These are phyloP conservation scores for Hyaloscypha finlandica DNA, from an alignment of 495 filamentous ascomycete species.

Conservation along the genomic window DNA sequence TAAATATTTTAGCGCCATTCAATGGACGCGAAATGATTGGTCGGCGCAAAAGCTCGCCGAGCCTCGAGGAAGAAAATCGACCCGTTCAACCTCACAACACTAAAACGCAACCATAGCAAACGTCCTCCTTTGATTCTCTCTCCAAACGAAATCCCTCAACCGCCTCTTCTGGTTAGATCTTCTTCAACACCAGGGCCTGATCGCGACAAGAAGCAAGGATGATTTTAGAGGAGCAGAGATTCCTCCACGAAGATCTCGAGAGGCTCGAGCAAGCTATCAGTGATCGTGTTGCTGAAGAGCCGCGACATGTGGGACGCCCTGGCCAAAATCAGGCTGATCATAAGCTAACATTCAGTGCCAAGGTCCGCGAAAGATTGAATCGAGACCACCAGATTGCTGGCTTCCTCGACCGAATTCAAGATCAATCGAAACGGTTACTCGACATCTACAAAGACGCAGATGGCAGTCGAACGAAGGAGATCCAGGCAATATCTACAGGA, in stretches of 20 bases:
- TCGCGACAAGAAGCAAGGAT: constrained; percentile 46
- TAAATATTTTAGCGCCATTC: constrained; percentile 17
- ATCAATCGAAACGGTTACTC: constrained; percentile 77
- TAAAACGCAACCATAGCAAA: not conserved
- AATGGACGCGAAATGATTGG: constrained; percentile 14
- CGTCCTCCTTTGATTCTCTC: not conserved
- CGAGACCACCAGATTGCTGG: constrained; percentile 91
- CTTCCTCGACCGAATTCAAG: constrained; percentile 81
- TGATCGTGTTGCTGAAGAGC: constrained; percentile 84
- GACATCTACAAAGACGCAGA: constrained; percentile 84
- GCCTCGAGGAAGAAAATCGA: not conserved
- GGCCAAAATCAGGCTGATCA: not conserved
- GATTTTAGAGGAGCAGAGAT: constrained; percentile 89
- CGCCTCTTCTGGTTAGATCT: not conserved
- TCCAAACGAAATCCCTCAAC: not conserved
- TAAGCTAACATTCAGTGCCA: constrained; percentile 28
- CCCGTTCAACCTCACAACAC: constrained; percentile 7
- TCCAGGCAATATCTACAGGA: constrained; percentile 80
- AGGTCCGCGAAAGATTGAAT: constrained; percentile 83
- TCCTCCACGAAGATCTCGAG: constrained; percentile 93
- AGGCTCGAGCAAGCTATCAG: constrained; percentile 90
- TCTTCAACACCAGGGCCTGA: not conserved
- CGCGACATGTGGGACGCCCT: constrained; percentile 69
- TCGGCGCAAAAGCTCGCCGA: constrained; percentile 18
- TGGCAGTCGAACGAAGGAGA: constrained; percentile 69